Evolutionary conservation across 257 asterid species (phyloP).

Genomic region (Ocimum tenuiflorum): DNA sequence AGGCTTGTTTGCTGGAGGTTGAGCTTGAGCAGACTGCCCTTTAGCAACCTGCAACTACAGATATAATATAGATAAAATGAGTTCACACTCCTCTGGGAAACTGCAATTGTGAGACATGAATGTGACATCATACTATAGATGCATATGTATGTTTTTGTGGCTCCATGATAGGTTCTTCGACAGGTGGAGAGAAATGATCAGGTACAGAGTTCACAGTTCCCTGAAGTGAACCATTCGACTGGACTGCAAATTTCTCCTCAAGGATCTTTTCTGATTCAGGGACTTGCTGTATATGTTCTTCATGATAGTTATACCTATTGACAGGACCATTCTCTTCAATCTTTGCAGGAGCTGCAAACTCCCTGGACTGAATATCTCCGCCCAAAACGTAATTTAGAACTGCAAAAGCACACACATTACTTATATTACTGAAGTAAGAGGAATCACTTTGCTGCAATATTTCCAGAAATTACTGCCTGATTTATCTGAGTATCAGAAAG

Average conservation of each 20-base stretch:
- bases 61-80: slow-evolving; percentile 9
- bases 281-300: slow-evolving; percentile 53
- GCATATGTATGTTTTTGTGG: slow-evolving; percentile 95
- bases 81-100: slow-evolving; percentile 4
- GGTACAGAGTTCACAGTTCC: slow-evolving; percentile 46
- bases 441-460: not conserved
- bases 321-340: slow-evolving; percentile 44
- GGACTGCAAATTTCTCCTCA: slow-evolving; percentile 52
- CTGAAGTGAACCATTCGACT: slow-evolving; percentile 69
- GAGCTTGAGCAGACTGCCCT: slow-evolving; percentile 50
- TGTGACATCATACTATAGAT: slow-evolving; percentile 66
- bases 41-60: slow-evolving; percentile 63
- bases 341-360: slow-evolving; percentile 38
- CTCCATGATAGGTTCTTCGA: slow-evolving; percentile 61
- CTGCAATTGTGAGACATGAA: slow-evolving; percentile 7
- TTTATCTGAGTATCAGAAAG: not conserved
- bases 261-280: slow-evolving; percentile 52
- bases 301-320: slow-evolving; percentile 44
- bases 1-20: slow-evolving; percentile 38
- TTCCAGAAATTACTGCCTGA: not conserved
- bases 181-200: slow-evolving; percentile 51
- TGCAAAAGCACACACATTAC: slow-evolving; percentile 28
- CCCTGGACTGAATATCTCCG: slow-evolving; percentile 63
- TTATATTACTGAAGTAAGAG: not conserved
- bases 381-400: slow-evolving; percentile 55